Evolutionary conservation across 345 rosid species (phyloP), one percentile per base, ranked within the genome.

Genomic region (Euphorbia peplus): DNA sequence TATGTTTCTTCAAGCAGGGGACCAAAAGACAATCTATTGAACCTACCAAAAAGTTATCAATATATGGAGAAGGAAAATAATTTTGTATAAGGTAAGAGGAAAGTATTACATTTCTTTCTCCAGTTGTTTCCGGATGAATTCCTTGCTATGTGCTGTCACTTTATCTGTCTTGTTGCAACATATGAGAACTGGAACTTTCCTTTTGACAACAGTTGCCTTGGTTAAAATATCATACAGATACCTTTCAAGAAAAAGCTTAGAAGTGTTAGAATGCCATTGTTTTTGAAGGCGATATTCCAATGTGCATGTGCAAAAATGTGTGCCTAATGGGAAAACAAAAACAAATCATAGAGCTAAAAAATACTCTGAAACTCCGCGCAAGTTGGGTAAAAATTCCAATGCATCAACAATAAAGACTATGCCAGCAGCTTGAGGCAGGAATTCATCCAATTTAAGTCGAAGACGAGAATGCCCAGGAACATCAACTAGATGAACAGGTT

Each of bases 381-480:
- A 86, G 67, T 85, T 88, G 69, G 91, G 89, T 73, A 93, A 83
- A n/a, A n/a, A n/a, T n/a, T n/a, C n/a, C n/a, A n/a, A n/a, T n/a
- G n/a, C n/a, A n/a, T n/a, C 97, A 69, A 93, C 95, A 30, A 88
- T 85, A 44, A 93, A 93, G 53, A 91, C 91, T 47, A 93, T 70
- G 60, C 96, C 97, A 64, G 96, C 95, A 57, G 97, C 95, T 71
- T 84, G 90, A 63, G 87, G 91, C 79, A 89, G 81, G 74, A 79
- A 83, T 70, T 89, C 96, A 32, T 93, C 97, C 65, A 91, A 80
- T 77, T 93, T 88, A 37, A 90, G 79, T 73, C 83, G 87, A 74
- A 93, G 91, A 58, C 96, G 93, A 79, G 92, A 83, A 77, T 91
- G 96, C 32, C 98, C 98, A 56, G 98, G 97, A 78, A 93, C 91